phyloP scores from a whole-genome alignment of 352 stramenopile genomes.

The Globisporangium nagaii region DNA sequence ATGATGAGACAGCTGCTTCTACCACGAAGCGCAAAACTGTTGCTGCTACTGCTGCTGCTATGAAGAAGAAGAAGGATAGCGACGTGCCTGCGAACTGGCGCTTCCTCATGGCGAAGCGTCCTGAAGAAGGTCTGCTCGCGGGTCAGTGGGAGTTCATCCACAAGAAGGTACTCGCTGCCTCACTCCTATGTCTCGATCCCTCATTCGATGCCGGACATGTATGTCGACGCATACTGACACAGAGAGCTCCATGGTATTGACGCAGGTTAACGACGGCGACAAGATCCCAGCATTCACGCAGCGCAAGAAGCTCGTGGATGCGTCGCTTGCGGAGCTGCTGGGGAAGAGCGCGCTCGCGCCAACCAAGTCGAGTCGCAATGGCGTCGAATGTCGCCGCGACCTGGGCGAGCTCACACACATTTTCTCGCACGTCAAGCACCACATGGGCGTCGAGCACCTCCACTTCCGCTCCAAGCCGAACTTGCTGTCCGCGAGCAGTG shows the following conservation, averaged over 20 bases:
- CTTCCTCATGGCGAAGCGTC: conserved; percentile 78
- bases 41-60: too few relatives aligned
- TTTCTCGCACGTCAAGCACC: conserved; percentile 89
- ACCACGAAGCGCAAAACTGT: not conserved
- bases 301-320: conserved; percentile 53
- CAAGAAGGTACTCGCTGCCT: conserved; percentile 69
- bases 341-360: conserved; percentile 14
- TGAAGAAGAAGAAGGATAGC: conserved; percentile 9
- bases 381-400: conserved; percentile 39
- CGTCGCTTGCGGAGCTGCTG: conserved; percentile 31
- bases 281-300: conserved; percentile 58
- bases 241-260: too few relatives aligned
- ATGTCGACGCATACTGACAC: too few relatives aligned
- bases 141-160: conserved; percentile 88
- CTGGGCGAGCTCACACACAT: conserved; percentile 77
- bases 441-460: conserved; percentile 87
- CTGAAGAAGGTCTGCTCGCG: conserved; percentile 64
- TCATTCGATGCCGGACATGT: too few relatives aligned
- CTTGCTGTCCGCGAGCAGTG: not conserved
- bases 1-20: not conserved
- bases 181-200: too few relatives aligned
- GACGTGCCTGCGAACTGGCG: conserved; percentile 31
- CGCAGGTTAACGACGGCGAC: conserved; percentile 54
- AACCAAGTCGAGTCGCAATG: conserved; percentile 10
- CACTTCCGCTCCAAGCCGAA: conserved; percentile 38